Evolutionary conservation across 169 alveolate genomes (phyloP).

Genomic region (Perkinsus marinus): DNA sequence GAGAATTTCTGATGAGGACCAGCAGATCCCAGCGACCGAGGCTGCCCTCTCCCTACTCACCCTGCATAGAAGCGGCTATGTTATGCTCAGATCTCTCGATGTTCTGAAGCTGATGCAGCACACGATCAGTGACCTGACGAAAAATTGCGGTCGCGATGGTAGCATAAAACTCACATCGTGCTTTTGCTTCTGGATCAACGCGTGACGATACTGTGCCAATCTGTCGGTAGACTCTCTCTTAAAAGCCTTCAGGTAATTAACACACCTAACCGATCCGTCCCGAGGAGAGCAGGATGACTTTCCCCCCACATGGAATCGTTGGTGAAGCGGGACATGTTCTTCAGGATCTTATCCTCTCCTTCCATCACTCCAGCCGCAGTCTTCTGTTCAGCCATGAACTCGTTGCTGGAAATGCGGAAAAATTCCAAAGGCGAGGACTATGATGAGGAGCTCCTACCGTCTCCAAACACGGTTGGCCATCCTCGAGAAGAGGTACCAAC

Average conservation of each 20-base stretch:
- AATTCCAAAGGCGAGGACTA: background rate
- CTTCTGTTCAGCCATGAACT: slow-evolving; percentile 8
- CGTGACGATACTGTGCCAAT: background rate
- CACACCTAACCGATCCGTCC: background rate
- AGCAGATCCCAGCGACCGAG: background rate
- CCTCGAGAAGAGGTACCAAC: background rate
- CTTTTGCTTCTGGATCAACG: background rate
- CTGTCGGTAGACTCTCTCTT: background rate
- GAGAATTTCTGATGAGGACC: background rate
- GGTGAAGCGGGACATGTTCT: background rate
- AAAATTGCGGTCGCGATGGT: background rate
- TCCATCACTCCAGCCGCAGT: slow-evolving; percentile 3
- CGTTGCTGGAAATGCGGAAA: background rate
- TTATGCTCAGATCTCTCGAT: background rate
- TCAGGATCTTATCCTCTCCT: slow-evolving; percentile 5
- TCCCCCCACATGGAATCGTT: background rate
- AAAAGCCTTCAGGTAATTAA: background rate
- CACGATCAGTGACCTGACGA: background rate
- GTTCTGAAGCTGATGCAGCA: background rate
- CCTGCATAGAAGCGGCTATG: background rate
- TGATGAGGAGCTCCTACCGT: background rate
- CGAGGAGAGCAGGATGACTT: background rate
- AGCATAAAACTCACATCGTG: background rate
- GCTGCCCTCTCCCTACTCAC: background rate
- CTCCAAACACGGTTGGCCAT: background rate